Base-by-base conservation (phyloP, 2,329 filamentous ascomycete genomes). In the Xylariaceae sp. region DNA sequence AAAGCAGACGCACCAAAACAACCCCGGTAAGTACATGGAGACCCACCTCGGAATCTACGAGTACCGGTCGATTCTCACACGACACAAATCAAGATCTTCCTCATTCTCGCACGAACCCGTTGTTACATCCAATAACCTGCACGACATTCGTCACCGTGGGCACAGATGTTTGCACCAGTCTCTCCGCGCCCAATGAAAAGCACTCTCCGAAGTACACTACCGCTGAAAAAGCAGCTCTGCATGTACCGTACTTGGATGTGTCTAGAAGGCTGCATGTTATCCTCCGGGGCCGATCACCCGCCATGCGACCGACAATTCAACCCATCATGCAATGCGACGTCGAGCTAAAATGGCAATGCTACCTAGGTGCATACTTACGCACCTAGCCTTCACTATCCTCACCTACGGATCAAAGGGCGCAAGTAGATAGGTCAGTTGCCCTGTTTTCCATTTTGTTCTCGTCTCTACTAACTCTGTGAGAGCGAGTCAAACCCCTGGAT, bases 251-350 rank as follows among this genome's bases (percentile, higher is more conserved):
- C 11, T 17, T 42, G 23, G 4, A 30, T 30, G 23, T 30, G 3
- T 30, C 23, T 48, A 48, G 45, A 49, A 49, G 30, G 49, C 50
- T 56, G 55, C 55, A 58, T 56, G 51, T 44, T 49, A 37, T 17
- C 23, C 30, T 53, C 34, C 53, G 51, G 53, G 45, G 55, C 49
- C 49, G 49, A 51, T 51, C 49, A 51, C 49, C 58, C 13, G 53
- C 48, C 17, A 58, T 61, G 58, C 49, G 51, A 60, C 55, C 52
- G 48, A 17, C 34, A 57, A 42, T 53, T 49, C 52, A 51, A 55
- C 50, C 51, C 53, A 30, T 54, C 47, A 55, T 52, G 50, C 59
- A 51, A 45, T 45, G 42, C 42, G 13, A 45, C 42, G 13, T 42
- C 37, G 13, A 45, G n/a, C 42, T 45, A n/a, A 11, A n/a, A 13